These are phyloP conservation scores for Amanita thiersii DNA, from an alignment of 768 basidiomycete species.

Conservation along the genomic window DNA sequence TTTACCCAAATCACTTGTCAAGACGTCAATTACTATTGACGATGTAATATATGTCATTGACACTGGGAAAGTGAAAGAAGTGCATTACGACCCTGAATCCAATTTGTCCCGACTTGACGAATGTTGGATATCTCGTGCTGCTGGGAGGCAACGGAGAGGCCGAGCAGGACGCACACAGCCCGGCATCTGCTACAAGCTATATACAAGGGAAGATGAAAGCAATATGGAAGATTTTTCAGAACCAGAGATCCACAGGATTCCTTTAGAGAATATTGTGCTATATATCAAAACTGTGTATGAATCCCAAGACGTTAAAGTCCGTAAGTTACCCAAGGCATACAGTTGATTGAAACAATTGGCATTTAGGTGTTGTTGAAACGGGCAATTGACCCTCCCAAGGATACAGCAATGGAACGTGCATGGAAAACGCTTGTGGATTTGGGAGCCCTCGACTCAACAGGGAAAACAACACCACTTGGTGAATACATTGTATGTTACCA, in stretches of 20 bases:
- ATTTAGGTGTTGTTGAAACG: conserved; percentile 54
- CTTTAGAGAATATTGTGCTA: conserved; percentile 75
- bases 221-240: conserved; percentile 65
- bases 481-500: conserved; percentile 52
- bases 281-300: conserved; percentile 76
- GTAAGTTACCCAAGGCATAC: conserved; percentile 11
- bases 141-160: conserved; percentile 77
- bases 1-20: conserved; percentile 5
- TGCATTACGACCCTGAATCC: conserved; percentile 58
- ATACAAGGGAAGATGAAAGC: conserved; percentile 63
- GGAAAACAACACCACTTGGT: conserved; percentile 73
- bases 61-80: conserved; percentile 81
- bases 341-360: not conserved
- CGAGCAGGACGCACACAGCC: conserved; percentile 84
- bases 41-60: conserved; percentile 85
- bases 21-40: conserved; percentile 90
- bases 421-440: conserved; percentile 67
- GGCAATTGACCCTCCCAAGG: conserved; percentile 79
- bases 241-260: conserved; percentile 85
- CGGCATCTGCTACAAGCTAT: conserved; percentile 84
- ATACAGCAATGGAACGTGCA: conserved; percentile 69
- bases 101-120: conserved; percentile 75
- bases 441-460: conserved; percentile 62
- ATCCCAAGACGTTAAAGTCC: conserved; percentile 69
- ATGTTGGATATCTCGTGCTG: conserved; percentile 70